Conservation (phyloP, 768 basidiomycete genomes). For the Russula lepida region DNA sequence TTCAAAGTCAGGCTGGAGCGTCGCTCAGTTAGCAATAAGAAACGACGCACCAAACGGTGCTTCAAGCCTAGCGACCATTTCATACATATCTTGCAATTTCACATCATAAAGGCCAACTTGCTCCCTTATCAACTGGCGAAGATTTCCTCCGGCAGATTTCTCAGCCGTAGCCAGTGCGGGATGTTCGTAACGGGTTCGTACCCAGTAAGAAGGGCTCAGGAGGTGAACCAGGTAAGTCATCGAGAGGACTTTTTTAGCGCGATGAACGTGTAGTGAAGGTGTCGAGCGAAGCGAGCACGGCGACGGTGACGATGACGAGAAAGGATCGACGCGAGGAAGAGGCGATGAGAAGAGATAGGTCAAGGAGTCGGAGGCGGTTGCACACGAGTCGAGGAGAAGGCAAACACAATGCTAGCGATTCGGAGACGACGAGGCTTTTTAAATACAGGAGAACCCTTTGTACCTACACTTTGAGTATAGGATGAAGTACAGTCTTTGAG, state of each 20-base stretch:
- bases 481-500: no score
- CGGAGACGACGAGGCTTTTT: no score
- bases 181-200: neutral
- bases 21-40: neutral
- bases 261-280: no score
- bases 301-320: no score
- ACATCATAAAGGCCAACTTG: slow-evolving; percentile 9
- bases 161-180: neutral
- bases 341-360: no score
- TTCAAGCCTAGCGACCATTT: slow-evolving; percentile 7
- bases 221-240: slow-evolving; percentile 5
- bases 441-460: no score
- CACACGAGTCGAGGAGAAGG: no score
- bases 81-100: slow-evolving; percentile 2
- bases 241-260: neutral
- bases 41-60: slow-evolving; percentile 14
- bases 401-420: no score
- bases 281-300: no score
- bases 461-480: no score
- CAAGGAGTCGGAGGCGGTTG: no score
- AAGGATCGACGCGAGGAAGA: no score
- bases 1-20: neutral
- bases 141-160: neutral
- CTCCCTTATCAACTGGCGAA: slow-evolving; percentile 14
- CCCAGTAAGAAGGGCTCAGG: slow-evolving; percentile 16